A percentile compares a stretch with the other conserved stretches of the same genome.
Evolutionary conservation across 257 asterid genomes (phyloP).

Genomic region (Solanum sejunctum): DNA sequence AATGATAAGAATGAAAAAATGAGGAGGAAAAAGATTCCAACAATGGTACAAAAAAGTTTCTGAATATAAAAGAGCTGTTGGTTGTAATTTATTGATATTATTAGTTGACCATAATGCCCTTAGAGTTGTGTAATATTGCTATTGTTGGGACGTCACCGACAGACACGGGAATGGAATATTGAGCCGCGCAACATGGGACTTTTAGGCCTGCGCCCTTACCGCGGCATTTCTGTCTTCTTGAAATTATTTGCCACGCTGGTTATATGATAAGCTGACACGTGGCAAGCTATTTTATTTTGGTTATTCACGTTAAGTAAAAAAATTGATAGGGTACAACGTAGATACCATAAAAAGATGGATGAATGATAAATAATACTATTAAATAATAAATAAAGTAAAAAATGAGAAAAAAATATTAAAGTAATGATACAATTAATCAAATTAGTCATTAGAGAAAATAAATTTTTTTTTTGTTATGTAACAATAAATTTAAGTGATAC

Average conservation of each 20-base stretch:
- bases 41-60: not conserved
- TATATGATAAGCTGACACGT: slow-evolving; percentile 1
- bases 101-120: slow-evolving; percentile 7
- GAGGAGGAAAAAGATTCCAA: not conserved
- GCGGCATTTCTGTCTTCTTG: slow-evolving; percentile 7
- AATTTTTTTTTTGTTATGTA: no score
- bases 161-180: not conserved
- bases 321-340: not conserved
- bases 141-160: slow-evolving; percentile 10
- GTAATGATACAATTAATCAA: no score
- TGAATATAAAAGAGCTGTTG: not conserved
- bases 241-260: not conserved
- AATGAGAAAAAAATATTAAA: no score
- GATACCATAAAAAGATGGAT: no score
- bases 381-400: no score
- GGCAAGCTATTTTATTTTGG: not conserved
- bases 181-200: not conserved
- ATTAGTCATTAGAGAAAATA: no score
- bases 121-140: not conserved
- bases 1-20: not conserved
- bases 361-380: no score
- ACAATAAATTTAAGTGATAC: no score
- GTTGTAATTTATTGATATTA: not conserved
- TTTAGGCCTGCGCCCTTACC: not conserved
- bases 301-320: not conserved